Evolutionary conservation across 441 rosid species (phyloP).

Genomic region (Syzygium malaccense): DNA sequence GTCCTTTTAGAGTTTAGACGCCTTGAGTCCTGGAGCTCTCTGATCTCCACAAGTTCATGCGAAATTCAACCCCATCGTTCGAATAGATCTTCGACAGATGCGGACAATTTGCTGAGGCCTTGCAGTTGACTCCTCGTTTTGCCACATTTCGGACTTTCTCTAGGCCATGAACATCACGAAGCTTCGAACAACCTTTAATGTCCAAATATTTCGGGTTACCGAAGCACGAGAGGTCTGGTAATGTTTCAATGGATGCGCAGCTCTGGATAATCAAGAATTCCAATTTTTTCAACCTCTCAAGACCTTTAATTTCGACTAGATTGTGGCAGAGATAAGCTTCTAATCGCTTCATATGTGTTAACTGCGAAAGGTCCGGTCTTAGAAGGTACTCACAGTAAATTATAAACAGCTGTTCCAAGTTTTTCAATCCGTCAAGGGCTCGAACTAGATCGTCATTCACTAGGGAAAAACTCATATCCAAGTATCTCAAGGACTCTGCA

Average conservation of each 20-base stretch:
- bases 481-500: not conserved
- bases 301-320: not conserved
- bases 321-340: accelerated
- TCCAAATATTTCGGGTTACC: accelerated
- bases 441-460: not conserved
- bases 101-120: not conserved
- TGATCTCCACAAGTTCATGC: not conserved
- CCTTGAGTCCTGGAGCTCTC: not conserved
- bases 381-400: accelerated
- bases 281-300: not conserved
- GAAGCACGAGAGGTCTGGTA: not conserved
- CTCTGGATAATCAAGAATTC: accelerated
- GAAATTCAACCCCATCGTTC: not conserved
- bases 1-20: not conserved
- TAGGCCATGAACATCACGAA: not conserved
- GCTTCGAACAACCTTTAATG: not conserved
- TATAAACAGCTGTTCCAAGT: not conserved
- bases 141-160: accelerated
- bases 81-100: not conserved
- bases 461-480: not conserved
- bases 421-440: not conserved
- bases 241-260: not conserved
- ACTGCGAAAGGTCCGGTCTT: not conserved
- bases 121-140: not conserved
- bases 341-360: not conserved